A percentile compares a stretch with the other conserved stretches of the same genome.
These are phyloP conservation scores for Neltuma alba DNA, from an alignment of 306 rosid genomes.

Conservation along the genomic window DNA sequence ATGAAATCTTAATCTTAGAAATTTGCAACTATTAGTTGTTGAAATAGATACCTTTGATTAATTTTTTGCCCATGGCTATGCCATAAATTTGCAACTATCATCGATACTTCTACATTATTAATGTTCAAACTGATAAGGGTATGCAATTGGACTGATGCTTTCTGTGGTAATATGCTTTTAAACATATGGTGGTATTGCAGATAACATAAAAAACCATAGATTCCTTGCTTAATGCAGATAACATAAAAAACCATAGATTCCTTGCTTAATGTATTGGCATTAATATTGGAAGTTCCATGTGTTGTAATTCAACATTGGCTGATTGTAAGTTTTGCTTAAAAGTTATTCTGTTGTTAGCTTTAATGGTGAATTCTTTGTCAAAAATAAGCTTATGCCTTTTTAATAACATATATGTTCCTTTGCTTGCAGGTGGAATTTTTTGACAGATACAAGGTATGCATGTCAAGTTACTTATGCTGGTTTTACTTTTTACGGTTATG, in stretches of 20 bases:
- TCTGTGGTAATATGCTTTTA: neutral
- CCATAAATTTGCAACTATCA: neutral
- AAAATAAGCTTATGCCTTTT: neutral
- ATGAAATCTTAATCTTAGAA: neutral
- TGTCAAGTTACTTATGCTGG: slow-evolving; percentile 11
- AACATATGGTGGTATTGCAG: neutral
- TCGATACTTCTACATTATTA: too few relatives aligned
- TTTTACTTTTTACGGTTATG: slow-evolving; percentile 11
- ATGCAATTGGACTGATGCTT: neutral
- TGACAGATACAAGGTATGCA: slow-evolving; percentile 86
- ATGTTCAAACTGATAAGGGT: neutral
- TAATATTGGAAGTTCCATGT: neutral
- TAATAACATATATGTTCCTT: slow-evolving; percentile 13
- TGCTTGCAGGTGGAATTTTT: slow-evolving; percentile 83
- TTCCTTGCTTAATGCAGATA: neutral
- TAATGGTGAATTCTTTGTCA: neutral
- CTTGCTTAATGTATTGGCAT: slow-evolving; percentile 3
- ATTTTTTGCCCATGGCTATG: neutral
- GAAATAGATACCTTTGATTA: neutral
- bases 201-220: neutral
- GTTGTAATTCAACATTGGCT: neutral
- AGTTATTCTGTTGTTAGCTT: slow-evolving; percentile 19
- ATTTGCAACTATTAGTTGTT: neutral
- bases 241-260: neutral
- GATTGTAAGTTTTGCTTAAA: slow-evolving; percentile 11